A percentile compares a stretch with the other conserved stretches of the same genome.
These are phyloP conservation scores for Aureoboletus auriporus DNA, from an alignment of 768 basidiomycete genomes.

Conservation along the genomic window DNA sequence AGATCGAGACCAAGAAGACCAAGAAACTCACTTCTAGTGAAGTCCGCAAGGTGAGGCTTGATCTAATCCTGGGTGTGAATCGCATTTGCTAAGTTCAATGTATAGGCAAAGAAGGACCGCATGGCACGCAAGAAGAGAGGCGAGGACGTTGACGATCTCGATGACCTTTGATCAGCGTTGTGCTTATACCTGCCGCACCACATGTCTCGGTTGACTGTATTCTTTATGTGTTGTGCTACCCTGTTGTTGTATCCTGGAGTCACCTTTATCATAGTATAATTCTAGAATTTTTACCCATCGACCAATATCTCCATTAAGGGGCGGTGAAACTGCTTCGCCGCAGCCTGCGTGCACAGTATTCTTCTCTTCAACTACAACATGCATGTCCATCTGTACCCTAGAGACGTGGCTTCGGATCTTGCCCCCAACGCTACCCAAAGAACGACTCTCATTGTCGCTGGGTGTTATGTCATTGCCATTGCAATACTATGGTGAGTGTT, in stretches of 20 bases:
- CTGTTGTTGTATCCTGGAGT: conserved; percentile 15
- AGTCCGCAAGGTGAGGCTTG: conserved; percentile 61
- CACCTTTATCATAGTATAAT: conserved; percentile 15
- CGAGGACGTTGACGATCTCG: conserved; percentile 76
- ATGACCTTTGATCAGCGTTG: conserved; percentile 37
- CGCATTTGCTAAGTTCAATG: conserved; percentile 10
- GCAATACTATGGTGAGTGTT: conserved; percentile 70
- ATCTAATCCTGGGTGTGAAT: neutral
- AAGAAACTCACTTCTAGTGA: conserved; percentile 86
- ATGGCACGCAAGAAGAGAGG: conserved; percentile 87
- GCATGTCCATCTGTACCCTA: conserved; percentile 22
- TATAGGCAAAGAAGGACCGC: conserved; percentile 85
- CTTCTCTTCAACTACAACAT: conserved; percentile 27
- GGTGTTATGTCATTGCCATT: conserved; percentile 67
- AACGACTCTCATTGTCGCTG: conserved; percentile 77
- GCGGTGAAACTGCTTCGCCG: neutral
- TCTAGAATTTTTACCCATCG: neutral
- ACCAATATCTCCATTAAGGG: neutral
- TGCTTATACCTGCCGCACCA: conserved; percentile 8
- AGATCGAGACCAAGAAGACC: conserved; percentile 77
- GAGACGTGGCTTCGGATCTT: conserved; percentile 33
- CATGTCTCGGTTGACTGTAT: conserved; percentile 11
- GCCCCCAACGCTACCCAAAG: conserved; percentile 71
- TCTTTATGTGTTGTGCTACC: conserved; percentile 12
- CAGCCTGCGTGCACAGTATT: conserved; percentile 3